Conservation (phyloP, 805 yeast species). For the Gaillardinia entomophila region DNA sequence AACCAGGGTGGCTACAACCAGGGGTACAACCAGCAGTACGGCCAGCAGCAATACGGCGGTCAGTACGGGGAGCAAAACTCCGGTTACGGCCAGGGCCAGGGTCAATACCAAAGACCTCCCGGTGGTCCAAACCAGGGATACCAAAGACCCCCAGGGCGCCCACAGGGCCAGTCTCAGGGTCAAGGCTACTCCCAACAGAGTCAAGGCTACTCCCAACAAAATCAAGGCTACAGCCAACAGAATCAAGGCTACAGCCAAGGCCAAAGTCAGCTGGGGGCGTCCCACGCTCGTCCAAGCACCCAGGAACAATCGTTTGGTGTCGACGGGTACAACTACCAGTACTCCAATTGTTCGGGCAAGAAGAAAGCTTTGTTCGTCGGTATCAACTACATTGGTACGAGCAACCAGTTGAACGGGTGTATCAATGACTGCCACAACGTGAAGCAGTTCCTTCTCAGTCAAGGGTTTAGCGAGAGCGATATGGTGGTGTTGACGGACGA, state of each 20-base stretch:
- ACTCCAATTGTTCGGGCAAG: slow-evolving; percentile 66
- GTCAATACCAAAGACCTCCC: slow-evolving; percentile 5
- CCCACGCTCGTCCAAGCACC: slow-evolving; percentile 5
- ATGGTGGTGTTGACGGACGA: slow-evolving; percentile 61
- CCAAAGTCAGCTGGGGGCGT: slow-evolving; percentile 1
- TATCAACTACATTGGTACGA: slow-evolving; percentile 66
- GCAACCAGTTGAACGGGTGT: slow-evolving; percentile 65
- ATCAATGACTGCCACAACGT: slow-evolving; percentile 68
- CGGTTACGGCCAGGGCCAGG: slow-evolving; percentile 4
- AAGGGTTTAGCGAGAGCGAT: slow-evolving; percentile 48
- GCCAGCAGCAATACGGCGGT: slow-evolving; percentile 12
- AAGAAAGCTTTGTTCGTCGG: slow-evolving; percentile 76
- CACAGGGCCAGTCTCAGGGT: slow-evolving; percentile 1
- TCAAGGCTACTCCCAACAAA: neutral
- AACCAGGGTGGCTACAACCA: slow-evolving; percentile 5
- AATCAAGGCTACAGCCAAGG: slow-evolving; percentile 2
- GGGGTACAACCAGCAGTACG: slow-evolving; percentile 6
- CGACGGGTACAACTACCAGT: slow-evolving; percentile 39
- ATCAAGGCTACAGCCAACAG: slow-evolving; percentile 7
- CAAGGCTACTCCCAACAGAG: neutral
- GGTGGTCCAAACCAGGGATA: slow-evolving; percentile 2
- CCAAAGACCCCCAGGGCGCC: slow-evolving; percentile 8
- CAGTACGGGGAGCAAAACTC: too few relatives aligned
- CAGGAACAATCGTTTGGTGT: slow-evolving; percentile 12
- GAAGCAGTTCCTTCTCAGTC: slow-evolving; percentile 33